phyloP scores from a whole-genome alignment of 108 stramenopile genomes.

The Nitzschia inconspicua region DNA sequence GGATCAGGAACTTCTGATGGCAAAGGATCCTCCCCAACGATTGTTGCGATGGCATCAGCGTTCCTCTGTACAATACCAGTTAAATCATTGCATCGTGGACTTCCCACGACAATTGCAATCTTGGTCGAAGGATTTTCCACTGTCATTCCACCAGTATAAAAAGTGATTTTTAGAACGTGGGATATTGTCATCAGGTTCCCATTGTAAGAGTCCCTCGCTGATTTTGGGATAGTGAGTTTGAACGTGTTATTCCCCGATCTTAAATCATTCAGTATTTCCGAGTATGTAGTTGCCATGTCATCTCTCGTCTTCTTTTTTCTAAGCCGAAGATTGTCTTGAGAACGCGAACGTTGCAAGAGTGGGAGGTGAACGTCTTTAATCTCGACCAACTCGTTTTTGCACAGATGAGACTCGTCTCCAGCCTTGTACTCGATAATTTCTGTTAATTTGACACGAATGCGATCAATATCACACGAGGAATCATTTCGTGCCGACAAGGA shows the following conservation, averaged over 20 bases:
- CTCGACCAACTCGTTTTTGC: constrained; percentile 8
- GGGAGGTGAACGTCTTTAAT: constrained; percentile 16
- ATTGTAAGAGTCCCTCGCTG: constrained; percentile 24
- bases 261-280: constrained; percentile 1
- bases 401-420: not conserved
- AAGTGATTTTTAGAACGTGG: constrained; percentile 30
- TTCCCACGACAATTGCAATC: constrained; percentile 32
- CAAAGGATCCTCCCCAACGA: constrained; percentile 16
- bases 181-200: constrained; percentile 28
- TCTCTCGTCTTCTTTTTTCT: constrained; percentile 1
- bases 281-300: not conserved
- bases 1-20: not conserved
- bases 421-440: constrained; percentile 13
- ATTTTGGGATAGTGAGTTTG: constrained; percentile 8
- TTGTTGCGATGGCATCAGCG: constrained; percentile 6
- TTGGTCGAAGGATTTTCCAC: constrained; percentile 23
- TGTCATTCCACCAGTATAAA: constrained; percentile 11
- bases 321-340: no score
- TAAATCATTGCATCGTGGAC: constrained; percentile 5
- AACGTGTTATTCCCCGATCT: constrained; percentile 3
- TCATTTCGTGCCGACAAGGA: constrained; percentile 24
- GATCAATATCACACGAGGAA: constrained; percentile 9
- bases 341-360: not conserved
- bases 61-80: not conserved
- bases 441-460: constrained; percentile 19